phyloP scores from a whole-genome alignment of 371 early-diverging fungal genomes.

The Mortierella sp. region DNA sequence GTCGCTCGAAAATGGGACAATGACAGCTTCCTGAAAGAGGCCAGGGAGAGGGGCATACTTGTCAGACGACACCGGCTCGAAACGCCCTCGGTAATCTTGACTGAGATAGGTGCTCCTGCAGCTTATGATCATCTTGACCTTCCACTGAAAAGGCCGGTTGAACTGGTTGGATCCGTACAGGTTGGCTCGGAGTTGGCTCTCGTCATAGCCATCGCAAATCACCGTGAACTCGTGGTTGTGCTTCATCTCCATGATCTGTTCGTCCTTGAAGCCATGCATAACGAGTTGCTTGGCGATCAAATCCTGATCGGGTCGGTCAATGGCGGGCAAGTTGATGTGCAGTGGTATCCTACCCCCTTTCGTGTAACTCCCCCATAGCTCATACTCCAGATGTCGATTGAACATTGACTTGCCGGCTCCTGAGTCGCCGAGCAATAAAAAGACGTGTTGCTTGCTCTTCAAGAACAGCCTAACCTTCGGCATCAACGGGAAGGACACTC shows the following conservation, averaged over 20 bases:
- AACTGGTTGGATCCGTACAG: constrained; percentile 4
- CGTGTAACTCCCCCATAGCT: constrained; percentile 9
- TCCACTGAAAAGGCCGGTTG: not conserved
- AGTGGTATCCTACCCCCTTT: constrained; percentile 18
- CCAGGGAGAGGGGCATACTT: not conserved
- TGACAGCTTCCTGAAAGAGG: constrained; percentile 14
- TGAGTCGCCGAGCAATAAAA: constrained; percentile 26
- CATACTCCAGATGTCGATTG: constrained; percentile 14
- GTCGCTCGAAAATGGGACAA: constrained; percentile 2
- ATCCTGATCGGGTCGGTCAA: constrained; percentile 10
- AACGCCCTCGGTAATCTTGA: constrained; percentile 9
- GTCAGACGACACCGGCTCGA: not conserved
- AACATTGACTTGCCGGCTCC: constrained; percentile 39
- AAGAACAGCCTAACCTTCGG: constrained; percentile 13
- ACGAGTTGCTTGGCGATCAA: constrained; percentile 17
- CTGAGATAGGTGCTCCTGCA: constrained; percentile 6
- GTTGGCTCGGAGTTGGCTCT: not conserved
- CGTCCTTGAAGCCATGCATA: not conserved
- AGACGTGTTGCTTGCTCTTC: not conserved
- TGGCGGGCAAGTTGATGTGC: constrained; percentile 17
- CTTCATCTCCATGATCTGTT: constrained; percentile 18
- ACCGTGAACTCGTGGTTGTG: constrained; percentile 3
- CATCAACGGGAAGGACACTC: not conserved
- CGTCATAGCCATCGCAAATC: constrained; percentile 32
- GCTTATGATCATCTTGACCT: constrained; percentile 20